Conservation (phyloP, 2,329 filamentous ascomycete genomes). For the Aureobasidium leucospermi region DNA sequence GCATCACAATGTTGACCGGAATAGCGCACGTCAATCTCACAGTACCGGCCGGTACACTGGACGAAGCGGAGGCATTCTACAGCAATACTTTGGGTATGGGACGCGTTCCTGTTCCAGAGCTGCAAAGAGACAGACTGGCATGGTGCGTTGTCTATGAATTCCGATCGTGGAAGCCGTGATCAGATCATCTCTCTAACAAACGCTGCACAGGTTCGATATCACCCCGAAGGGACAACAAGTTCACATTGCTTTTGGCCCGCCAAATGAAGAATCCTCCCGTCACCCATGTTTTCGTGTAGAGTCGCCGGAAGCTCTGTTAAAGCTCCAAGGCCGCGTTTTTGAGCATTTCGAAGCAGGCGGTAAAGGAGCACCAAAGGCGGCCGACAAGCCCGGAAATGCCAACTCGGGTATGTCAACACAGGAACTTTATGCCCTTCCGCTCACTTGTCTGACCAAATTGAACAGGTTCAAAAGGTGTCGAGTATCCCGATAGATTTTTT, state of each 20-base stretch:
- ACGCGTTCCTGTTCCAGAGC: constrained; percentile 44
- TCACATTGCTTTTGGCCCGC: constrained; percentile 12
- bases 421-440: not conserved
- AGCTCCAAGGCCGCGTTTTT: constrained; percentile 44
- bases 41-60: constrained; percentile 48
- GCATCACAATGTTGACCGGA: constrained; percentile 42
- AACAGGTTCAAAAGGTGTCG: constrained; percentile 45
- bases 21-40: constrained; percentile 53
- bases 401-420: constrained; percentile 30
- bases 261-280: constrained; percentile 33
- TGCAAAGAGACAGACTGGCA: constrained; percentile 44
- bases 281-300: constrained; percentile 54
- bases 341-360: constrained; percentile 45
- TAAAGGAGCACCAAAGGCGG: constrained; percentile 44
- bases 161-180: not conserved
- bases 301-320: constrained; percentile 40
- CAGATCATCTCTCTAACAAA: not conserved
- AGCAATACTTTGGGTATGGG: constrained; percentile 48
- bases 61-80: constrained; percentile 49
- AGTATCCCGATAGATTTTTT: constrained; percentile 57
- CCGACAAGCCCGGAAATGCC: constrained; percentile 47
- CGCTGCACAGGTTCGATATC: constrained; percentile 45
- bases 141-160: constrained; percentile 37
- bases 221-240: constrained; percentile 26
- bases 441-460: not conserved